These are phyloP conservation scores for Ogataea hybrid DNA, from an alignment of 1,139 yeast genomes.

Conservation along the genomic window DNA sequence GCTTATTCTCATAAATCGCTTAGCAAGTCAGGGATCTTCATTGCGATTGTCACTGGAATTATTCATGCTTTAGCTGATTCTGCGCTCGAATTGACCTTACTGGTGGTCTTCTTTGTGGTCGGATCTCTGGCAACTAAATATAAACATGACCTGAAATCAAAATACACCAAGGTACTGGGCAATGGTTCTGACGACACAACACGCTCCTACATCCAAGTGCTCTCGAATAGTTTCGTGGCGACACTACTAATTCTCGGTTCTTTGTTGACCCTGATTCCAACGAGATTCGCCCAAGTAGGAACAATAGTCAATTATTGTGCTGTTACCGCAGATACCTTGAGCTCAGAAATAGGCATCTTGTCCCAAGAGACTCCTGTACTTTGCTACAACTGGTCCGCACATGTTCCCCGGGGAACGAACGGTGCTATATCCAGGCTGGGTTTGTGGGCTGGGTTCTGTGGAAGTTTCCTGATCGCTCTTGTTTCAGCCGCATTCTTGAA, in stretches of 20 bases:
- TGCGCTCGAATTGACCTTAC: not conserved
- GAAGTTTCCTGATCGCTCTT: conserved; percentile 38
- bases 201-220: not conserved
- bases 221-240: not conserved
- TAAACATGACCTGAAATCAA: not conserved
- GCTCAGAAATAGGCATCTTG: conserved; percentile 48
- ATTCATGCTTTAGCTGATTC: not conserved
- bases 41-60: not conserved
- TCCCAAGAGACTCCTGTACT: too few species aligned
- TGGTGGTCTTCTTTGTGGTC: not conserved
- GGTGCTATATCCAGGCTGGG: too few species aligned
- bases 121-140: not conserved
- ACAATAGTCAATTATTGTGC: conserved; percentile 36
- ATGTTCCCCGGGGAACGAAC: too few species aligned
- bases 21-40: not conserved
- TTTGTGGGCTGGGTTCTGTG: conserved; percentile 41
- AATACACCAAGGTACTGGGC: not conserved
- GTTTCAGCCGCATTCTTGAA: conserved; percentile 26
- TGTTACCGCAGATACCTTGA: conserved; percentile 48
- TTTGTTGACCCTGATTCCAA: not conserved
- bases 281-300: not conserved
- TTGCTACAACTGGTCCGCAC: too few species aligned
- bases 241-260: not conserved
- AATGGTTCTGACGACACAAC: not conserved
- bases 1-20: not conserved